phyloP scores from a whole-genome alignment of 2,329 filamentous ascomycete genomes.

The Colletotrichum siamense region DNA sequence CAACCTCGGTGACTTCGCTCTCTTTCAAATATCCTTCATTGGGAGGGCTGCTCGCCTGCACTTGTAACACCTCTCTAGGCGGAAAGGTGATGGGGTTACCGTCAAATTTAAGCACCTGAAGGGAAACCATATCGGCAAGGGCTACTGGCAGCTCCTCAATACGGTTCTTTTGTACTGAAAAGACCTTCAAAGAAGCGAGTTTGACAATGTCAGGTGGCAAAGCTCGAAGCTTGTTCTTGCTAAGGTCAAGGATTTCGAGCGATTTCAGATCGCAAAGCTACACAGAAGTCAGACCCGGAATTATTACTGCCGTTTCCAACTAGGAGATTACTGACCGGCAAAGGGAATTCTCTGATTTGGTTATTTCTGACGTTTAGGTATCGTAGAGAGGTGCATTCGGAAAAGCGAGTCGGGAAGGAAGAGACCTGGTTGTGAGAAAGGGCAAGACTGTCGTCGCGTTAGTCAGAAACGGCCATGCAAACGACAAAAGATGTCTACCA shows the following conservation, averaged over 20 bases:
- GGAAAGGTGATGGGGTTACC: slow-evolving; percentile 83
- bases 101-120: slow-evolving; percentile 88
- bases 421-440: slow-evolving; percentile 81
- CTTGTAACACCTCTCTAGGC: slow-evolving; percentile 70
- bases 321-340: slow-evolving; percentile 51
- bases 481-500: slow-evolving; percentile 28
- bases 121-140: slow-evolving; percentile 85
- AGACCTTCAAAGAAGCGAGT: slow-evolving; percentile 84
- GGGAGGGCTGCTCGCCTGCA: slow-evolving; percentile 59
- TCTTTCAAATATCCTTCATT: slow-evolving; percentile 64
- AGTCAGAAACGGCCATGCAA: not conserved
- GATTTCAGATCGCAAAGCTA: slow-evolving; percentile 86
- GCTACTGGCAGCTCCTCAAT: slow-evolving; percentile 85
- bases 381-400: slow-evolving; percentile 77
- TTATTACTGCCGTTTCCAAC: not conserved
- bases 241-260: slow-evolving; percentile 91
- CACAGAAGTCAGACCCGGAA: slow-evolving; percentile 25
- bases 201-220: slow-evolving; percentile 82
- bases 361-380: slow-evolving; percentile 85
- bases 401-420: slow-evolving; percentile 72
- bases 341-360: slow-evolving; percentile 67
- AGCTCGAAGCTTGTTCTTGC: slow-evolving; percentile 80
- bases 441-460: slow-evolving; percentile 62
- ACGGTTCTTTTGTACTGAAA: slow-evolving; percentile 86
- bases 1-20: slow-evolving; percentile 67